These are phyloP conservation scores for Sordariomycetes sp. DNA, from an alignment of 2,329 filamentous ascomycete genomes.

Conservation along the genomic window DNA sequence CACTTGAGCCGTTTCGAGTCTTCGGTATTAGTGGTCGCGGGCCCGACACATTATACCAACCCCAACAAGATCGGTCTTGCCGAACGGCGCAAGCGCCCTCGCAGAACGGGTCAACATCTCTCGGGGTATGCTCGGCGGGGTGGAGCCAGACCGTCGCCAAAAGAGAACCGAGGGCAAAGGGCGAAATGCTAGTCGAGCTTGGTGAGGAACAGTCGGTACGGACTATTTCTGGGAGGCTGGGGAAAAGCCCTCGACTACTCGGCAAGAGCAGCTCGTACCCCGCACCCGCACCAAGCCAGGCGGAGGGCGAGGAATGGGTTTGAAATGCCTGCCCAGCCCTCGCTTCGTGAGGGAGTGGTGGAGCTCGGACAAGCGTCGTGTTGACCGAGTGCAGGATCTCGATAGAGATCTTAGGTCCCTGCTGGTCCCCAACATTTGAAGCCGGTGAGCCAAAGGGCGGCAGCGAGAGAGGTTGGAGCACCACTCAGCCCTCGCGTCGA, in stretches of 20 bases:
- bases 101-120: too few relatives aligned
- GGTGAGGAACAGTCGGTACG: not conserved
- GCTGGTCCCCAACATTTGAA: not conserved
- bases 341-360: not conserved
- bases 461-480: not conserved
- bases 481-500: too few relatives aligned
- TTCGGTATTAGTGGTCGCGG: too few relatives aligned
- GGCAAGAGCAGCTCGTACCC: not conserved
- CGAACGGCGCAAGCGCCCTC: too few relatives aligned
- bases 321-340: too few relatives aligned
- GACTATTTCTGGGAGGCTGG: not conserved
- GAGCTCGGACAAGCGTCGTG: not conserved
- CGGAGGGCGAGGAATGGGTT: not conserved
- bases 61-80: too few relatives aligned
- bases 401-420: not conserved
- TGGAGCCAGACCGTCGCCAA: too few relatives aligned
- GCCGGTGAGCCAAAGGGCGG: not conserved
- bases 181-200: not conserved
- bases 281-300: not conserved
- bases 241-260: not conserved
- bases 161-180: too few relatives aligned
- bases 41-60: too few relatives aligned
- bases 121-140: too few relatives aligned
- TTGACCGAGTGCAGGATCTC: too few relatives aligned
- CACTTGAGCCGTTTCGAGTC: too few relatives aligned